Conservation (phyloP, 1,284 basidiomycete species). For the Pseudozyma hubeiensis region DNA sequence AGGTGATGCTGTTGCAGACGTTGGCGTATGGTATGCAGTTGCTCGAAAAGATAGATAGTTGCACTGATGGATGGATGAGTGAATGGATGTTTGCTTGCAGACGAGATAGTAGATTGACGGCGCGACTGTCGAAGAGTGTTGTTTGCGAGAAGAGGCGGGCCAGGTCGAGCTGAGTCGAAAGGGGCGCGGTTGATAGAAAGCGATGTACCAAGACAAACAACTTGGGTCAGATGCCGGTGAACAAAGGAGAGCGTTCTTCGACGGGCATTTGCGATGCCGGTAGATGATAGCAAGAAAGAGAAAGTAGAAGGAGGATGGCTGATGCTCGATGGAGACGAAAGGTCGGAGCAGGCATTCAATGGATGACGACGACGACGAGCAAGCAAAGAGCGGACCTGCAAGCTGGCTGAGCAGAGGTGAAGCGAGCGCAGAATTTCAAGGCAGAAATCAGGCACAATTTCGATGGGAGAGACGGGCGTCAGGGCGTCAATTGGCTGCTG, state of each 20-base stretch:
- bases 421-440: neutral
- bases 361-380: conserved; percentile 12
- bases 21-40: conserved; percentile 18
- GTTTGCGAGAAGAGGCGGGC: neutral
- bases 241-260: neutral
- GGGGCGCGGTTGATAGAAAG: conserved; percentile 1
- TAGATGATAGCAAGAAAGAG: neutral
- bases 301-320: neutral
- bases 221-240: neutral
- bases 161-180: conserved; percentile 1
- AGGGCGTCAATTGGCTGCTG: too few relatives aligned
- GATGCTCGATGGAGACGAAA: neutral
- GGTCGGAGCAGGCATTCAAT: neutral
- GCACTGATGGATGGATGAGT: neutral
- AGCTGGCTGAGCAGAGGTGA: conserved; percentile 4
- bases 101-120: too few relatives aligned
- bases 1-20: conserved; percentile 8
- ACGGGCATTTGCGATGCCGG: neutral
- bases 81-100: neutral
- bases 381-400: neutral
- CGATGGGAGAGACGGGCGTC: neutral
- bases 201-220: neutral
- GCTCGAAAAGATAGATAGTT: conserved; percentile 4
- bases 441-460: conserved; percentile 1
- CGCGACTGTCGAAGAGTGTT: too few relatives aligned